A percentile compares a stretch with the other conserved stretches of the same genome.
phyloP scores from a whole-genome alignment of 768 basidiomycete genomes.

The Crucibulum laeve region DNA sequence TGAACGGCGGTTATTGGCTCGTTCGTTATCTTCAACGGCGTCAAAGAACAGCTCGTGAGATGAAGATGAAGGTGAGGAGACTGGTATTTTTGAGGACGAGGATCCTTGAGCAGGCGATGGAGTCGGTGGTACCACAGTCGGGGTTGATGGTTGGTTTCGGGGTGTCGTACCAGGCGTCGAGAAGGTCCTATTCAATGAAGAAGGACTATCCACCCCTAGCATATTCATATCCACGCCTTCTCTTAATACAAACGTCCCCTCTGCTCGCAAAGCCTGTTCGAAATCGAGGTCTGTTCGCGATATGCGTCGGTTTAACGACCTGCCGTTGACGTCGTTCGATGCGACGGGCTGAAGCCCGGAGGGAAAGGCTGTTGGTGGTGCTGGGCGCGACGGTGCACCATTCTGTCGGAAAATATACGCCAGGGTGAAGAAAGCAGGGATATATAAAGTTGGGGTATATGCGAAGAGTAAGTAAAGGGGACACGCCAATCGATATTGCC shows the following conservation, averaged over 20 bases:
- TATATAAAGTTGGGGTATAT: neutral
- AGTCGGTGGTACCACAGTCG: slow-evolving; percentile 63
- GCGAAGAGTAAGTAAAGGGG: neutral
- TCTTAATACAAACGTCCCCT: slow-evolving; percentile 63
- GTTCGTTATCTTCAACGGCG: slow-evolving; percentile 56
- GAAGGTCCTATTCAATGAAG: slow-evolving; percentile 32
- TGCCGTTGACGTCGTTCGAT: slow-evolving; percentile 40
- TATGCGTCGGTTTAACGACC: slow-evolving; percentile 42
- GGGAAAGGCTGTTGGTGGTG: slow-evolving; percentile 42
- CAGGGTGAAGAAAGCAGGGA: slow-evolving; percentile 38
- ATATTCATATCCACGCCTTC: slow-evolving; percentile 69
- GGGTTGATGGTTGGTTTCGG: slow-evolving; percentile 50
- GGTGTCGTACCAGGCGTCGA: slow-evolving; percentile 28
- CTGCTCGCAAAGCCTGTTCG: slow-evolving; percentile 65
- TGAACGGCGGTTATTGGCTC: slow-evolving; percentile 73
- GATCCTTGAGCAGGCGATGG: slow-evolving; percentile 40
- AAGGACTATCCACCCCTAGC: slow-evolving; percentile 53
- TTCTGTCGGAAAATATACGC: slow-evolving; percentile 61
- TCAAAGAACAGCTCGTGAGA: slow-evolving; percentile 61
- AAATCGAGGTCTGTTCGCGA: slow-evolving; percentile 81
- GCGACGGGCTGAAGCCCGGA: slow-evolving; percentile 53
- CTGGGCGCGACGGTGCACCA: slow-evolving; percentile 35
- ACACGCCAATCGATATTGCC: no score
- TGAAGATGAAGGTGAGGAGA: slow-evolving; percentile 47
- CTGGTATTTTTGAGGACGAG: slow-evolving; percentile 16